Percentiles rank a stretch among this genome's conserved stretches.
Evolutionary conservation across 345 rosid genomes (phyloP).

Genomic region (Salix exigua): DNA sequence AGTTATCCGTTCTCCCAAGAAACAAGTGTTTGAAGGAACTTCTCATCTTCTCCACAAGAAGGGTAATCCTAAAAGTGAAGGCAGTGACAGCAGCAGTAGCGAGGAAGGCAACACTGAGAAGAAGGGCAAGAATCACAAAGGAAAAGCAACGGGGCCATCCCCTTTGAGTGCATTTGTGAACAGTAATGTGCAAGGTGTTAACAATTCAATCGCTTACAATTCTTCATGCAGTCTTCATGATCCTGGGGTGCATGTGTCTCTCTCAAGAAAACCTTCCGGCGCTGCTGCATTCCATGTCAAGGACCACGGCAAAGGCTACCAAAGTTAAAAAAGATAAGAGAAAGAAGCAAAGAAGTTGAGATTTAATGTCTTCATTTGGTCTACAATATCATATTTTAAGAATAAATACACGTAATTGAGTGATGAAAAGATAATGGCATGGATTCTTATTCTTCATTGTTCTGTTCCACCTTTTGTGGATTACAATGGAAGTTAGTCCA

Average conservation of each 20-base stretch:
- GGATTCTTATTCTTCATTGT: constrained; percentile 36
- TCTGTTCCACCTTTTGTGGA: constrained; percentile 19
- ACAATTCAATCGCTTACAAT: constrained; percentile 69
- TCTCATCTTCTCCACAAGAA: constrained; percentile 22
- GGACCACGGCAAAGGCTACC: constrained; percentile 42
- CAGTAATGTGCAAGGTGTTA: constrained; percentile 85
- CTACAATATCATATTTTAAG: not conserved
- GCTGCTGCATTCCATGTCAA: constrained; percentile 38
- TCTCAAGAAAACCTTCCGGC: constrained; percentile 47
- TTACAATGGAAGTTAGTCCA: constrained; percentile 20
- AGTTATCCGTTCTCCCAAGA: constrained; percentile 47
- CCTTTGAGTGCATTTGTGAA: constrained; percentile 61
- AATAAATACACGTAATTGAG: constrained; percentile 18
- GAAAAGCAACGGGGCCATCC: constrained; percentile 15
- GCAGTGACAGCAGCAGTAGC: constrained; percentile 27
- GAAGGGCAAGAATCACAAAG: constrained; percentile 31
- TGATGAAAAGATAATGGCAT: constrained; percentile 5
- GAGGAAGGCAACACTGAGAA: constrained; percentile 34
- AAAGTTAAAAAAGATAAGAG: constrained; percentile 5
- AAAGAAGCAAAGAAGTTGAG: not conserved
- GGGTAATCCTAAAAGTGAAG: constrained; percentile 23
- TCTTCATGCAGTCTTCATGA: constrained; percentile 64
- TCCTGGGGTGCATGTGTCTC: constrained; percentile 71
- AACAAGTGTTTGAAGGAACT: constrained; percentile 21
- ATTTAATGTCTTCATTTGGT: constrained; percentile 6